These are phyloP conservation scores for Cercospora sp. DNA, from an alignment of 2,329 filamentous ascomycete species.

Conservation along the genomic window DNA sequence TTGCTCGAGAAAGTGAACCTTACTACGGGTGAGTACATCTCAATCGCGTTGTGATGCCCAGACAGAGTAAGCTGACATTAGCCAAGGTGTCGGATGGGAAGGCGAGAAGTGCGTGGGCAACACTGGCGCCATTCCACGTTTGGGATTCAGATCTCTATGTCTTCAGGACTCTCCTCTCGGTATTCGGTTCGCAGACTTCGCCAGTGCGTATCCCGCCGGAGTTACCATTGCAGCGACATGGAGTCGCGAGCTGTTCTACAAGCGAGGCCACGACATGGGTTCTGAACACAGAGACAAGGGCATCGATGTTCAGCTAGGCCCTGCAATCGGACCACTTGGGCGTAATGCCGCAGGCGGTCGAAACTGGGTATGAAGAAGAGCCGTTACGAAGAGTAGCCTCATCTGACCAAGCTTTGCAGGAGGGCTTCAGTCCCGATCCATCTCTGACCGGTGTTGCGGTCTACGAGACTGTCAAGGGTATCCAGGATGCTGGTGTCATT, in stretches of 20 bases:
- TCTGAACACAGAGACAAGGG: slow-evolving; percentile 73
- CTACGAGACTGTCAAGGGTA: slow-evolving; percentile 72
- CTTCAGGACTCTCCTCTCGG: slow-evolving; percentile 84
- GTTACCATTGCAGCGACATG: slow-evolving; percentile 81
- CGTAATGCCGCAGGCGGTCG: slow-evolving; percentile 66
- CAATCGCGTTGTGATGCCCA: not conserved
- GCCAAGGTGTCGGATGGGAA: slow-evolving; percentile 69
- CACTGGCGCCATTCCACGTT: slow-evolving; percentile 64
- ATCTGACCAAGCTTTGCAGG: slow-evolving; percentile 7
- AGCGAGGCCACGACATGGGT: slow-evolving; percentile 71
- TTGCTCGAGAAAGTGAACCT: slow-evolving; percentile 90
- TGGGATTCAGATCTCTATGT: slow-evolving; percentile 73
- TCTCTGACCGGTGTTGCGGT: slow-evolving; percentile 72
- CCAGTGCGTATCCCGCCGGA: slow-evolving; percentile 77
- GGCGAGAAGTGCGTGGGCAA: slow-evolving; percentile 77
- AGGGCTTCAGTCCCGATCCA: slow-evolving; percentile 67
- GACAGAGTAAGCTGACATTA: not conserved
- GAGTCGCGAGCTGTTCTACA: slow-evolving; percentile 69
- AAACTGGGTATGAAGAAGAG: slow-evolving; percentile 61
- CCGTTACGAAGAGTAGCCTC: not conserved
- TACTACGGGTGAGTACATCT: slow-evolving; percentile 59
- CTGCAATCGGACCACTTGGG: slow-evolving; percentile 72
- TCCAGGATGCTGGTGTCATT: slow-evolving; percentile 78
- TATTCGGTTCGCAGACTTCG: slow-evolving; percentile 74
- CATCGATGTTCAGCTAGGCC: slow-evolving; percentile 72